Base-by-base conservation (phyloP, 495 filamentous ascomycete species). In the Thermothielavioides terrestris region DNA sequence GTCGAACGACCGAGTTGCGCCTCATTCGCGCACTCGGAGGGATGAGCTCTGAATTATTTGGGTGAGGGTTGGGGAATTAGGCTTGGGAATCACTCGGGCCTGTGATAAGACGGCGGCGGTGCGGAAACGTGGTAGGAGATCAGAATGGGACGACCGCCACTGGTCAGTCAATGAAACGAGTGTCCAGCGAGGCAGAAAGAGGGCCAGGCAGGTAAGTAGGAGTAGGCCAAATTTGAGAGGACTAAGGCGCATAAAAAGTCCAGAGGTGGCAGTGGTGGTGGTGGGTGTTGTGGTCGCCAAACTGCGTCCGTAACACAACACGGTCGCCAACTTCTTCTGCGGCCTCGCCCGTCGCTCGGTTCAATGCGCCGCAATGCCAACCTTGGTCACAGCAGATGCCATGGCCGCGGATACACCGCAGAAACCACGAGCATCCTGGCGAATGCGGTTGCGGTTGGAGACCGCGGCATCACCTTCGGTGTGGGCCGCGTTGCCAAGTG, bases 351-450 rank as follows among this genome's bases (percentile, higher is more conserved):
- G 14, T 25, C 32, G 18, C 17, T n/a, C n/a, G n/a, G n/a, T 32
- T 17, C 26, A 23, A 42, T 5, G 7, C 12, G 10, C 25, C 37
- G 23, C 32, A 26, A 14, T 39, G 18, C 23, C 21, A 1, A 27
- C 38, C 10, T 39, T 7, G 42, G 26, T 23, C 50, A 57, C 42
- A 25, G 49, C 41, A 48, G 50, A 42, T 43, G 42, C 31, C 50
- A 50, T 45, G 35, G 55, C 39, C 47, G 47, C 55, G 52, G 34
- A 41, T 50, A 54, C 14, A 54, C 42, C 50, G 47, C 31, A 40
- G 37, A 10, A 43, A 39, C 50, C 42, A 20, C 45, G 43, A 49
- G 45, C 21, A 55, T 42, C 37, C 53, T 21, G 32, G 38, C 22
- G 30, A 21, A 23, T 20, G 25, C 10, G 35, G 46, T 41, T 28